Evolutionary conservation across 352 stramenopile genomes (phyloP).

Genomic region (Globisporangium radiosum): DNA sequence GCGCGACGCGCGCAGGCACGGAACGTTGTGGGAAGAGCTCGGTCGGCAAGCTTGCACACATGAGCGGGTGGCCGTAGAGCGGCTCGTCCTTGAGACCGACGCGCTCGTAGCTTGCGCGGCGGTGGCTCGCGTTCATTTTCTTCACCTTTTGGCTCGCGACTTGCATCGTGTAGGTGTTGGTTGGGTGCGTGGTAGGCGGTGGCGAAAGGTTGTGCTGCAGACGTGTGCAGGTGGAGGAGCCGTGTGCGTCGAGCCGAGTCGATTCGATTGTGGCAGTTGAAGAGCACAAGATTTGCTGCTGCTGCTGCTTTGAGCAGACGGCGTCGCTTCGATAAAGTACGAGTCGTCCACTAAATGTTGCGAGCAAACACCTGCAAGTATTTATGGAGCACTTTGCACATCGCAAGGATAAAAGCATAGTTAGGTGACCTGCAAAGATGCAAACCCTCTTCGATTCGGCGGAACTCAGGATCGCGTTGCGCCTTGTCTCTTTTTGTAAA

Average conservation of each 20-base stretch:
- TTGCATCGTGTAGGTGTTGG: slow-evolving; percentile 23
- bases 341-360: too few relatives aligned
- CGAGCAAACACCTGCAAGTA: too few relatives aligned
- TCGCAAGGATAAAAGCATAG: too few relatives aligned
- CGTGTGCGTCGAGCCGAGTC: neutral
- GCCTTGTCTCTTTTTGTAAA: too few relatives aligned
- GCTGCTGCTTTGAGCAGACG: too few relatives aligned
- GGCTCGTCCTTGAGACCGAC: slow-evolving; percentile 28
- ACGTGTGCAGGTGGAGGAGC: neutral
- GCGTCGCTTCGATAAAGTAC: too few relatives aligned
- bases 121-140: neutral
- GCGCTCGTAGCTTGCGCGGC: slow-evolving; percentile 15
- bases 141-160: slow-evolving; percentile 22
- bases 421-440: too few relatives aligned
- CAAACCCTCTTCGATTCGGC: too few relatives aligned
- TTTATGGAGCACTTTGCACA: too few relatives aligned
- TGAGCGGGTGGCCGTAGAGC: slow-evolving; percentile 80
- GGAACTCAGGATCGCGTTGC: too few relatives aligned
- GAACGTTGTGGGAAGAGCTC: slow-evolving; percentile 56
- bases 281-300: neutral
- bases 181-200: neutral
- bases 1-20: slow-evolving; percentile 72
- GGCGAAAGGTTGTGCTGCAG: neutral
- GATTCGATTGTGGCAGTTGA: neutral
- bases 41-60: slow-evolving; percentile 54